Conservation (phyloP, 2,329 filamentous ascomycete species). For the Paecilomyces sp. region DNA sequence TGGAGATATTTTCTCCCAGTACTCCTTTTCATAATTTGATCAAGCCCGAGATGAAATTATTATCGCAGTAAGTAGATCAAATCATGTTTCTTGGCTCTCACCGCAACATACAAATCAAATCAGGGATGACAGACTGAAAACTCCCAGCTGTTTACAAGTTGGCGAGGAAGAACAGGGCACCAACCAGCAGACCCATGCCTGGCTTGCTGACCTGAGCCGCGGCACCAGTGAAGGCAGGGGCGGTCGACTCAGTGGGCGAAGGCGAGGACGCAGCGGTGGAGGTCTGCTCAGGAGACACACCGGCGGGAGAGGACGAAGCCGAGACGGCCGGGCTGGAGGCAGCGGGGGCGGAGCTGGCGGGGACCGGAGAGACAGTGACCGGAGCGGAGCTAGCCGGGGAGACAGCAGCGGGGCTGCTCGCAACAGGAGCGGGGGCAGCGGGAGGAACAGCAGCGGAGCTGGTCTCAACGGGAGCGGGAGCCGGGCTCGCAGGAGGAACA, state of each 20-base stretch:
- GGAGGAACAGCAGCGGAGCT: neutral
- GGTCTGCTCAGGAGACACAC: too few relatives aligned
- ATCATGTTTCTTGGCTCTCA: neutral
- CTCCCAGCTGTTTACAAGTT: neutral
- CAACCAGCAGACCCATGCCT: neutral
- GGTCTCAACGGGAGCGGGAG: neutral
- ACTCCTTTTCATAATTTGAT: neutral
- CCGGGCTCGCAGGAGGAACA: neutral
- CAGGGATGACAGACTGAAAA: neutral
- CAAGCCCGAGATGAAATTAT: neutral
- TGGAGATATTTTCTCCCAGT: neutral
- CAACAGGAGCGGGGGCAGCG: neutral
- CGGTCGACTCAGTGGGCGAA: neutral
- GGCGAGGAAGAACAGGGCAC: neutral
- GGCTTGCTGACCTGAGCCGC: neutral
- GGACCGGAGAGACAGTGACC: neutral
- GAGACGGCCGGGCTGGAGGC: neutral
- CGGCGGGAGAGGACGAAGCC: neutral
- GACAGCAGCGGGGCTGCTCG: neutral
- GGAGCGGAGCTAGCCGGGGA: neutral
- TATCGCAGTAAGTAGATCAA: neutral
- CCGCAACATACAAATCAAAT: neutral
- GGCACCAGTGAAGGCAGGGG: neutral
- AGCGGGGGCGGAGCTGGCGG: neutral
- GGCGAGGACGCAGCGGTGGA: neutral